Base-by-base conservation (phyloP, 805 yeast genomes). In the Barnettozyma californica region DNA sequence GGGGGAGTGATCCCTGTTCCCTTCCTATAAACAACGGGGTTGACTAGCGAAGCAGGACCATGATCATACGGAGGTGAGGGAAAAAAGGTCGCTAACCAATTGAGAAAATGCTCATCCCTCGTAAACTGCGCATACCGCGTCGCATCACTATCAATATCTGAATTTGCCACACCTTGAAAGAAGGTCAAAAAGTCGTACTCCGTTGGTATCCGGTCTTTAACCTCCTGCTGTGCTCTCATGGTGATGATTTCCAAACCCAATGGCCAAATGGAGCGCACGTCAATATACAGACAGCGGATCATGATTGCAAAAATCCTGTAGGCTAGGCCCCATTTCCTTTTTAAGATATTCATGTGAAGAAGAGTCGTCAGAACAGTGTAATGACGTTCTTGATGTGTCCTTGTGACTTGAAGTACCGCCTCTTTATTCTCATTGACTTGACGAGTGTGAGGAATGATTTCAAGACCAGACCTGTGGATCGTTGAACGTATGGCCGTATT, bases 251-350 rank as follows among this genome's bases (percentile, higher is more conserved):
- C 83, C 5, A 80, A 62, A 0, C 86, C 90, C 1, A 83, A 34
- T 0, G 84, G 77, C 91, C 91, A 85, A 10, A 83, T 58, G 3
- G 75, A 64, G 46, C 80, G 67, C 6, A 83, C 60, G 58, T 84
- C 87, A 10, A 78, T 70, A 1, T 62, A 61, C 1, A 76, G 76
- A 1, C 76, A 55, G 45, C 84, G 61, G 3, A 81, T 59, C 20
- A 85, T 59, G 2, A 78, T 46, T 9, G 78, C 61, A 53, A 80
- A 80, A 8, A 79, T 64, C 46, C 71, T 71, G 55, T 78, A 80
- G 0, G 87, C 85, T 14, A 68, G 41, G 6, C 60, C 55, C 89
- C 89, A 85, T 9, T 80, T 72, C 27, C 67, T 59, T 34, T 71
- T 64, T 38, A 76, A 56, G 4, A 84, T 59, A 48, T 71, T 70